phyloP scores from a whole-genome alignment of 805 yeast species.

The Priceomyces carsonii region DNA sequence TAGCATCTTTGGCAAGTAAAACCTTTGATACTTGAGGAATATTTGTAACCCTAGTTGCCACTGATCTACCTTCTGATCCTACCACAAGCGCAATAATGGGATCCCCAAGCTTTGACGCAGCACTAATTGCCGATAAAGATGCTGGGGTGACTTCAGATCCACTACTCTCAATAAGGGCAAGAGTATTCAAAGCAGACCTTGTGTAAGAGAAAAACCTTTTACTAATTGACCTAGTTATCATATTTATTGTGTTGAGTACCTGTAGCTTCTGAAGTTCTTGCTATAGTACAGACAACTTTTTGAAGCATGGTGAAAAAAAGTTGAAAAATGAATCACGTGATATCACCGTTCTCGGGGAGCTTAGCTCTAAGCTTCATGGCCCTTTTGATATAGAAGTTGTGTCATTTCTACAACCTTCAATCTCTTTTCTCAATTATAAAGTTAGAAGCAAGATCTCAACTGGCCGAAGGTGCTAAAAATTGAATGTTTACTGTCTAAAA shows the following conservation, averaged over 20 bases:
- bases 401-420: too few species aligned
- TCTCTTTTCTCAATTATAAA: too few species aligned
- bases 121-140: constrained; percentile 70
- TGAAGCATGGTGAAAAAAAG: constrained; percentile 1
- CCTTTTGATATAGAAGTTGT: too few species aligned
- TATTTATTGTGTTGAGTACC: neutral
- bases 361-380: too few species aligned
- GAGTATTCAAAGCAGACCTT: constrained; percentile 43
- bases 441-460: too few species aligned
- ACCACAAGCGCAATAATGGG: constrained; percentile 79
- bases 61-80: constrained; percentile 58
- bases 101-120: constrained; percentile 74
- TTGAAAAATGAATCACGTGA: constrained; percentile 5
- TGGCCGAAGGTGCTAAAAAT: too few species aligned
- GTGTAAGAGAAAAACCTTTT: constrained; percentile 50
- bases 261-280: neutral
- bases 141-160: constrained; percentile 61
- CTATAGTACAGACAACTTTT: neutral
- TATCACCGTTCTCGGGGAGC: constrained; percentile 7
- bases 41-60: constrained; percentile 51
- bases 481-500: too few species aligned
- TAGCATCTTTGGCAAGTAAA: constrained; percentile 55
- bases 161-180: constrained; percentile 71
- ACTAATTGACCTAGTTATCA: constrained; percentile 9
- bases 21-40: constrained; percentile 56